Base-by-base conservation (phyloP, 2,329 filamentous ascomycete genomes). In the Colletotrichum cordylinicola region DNA sequence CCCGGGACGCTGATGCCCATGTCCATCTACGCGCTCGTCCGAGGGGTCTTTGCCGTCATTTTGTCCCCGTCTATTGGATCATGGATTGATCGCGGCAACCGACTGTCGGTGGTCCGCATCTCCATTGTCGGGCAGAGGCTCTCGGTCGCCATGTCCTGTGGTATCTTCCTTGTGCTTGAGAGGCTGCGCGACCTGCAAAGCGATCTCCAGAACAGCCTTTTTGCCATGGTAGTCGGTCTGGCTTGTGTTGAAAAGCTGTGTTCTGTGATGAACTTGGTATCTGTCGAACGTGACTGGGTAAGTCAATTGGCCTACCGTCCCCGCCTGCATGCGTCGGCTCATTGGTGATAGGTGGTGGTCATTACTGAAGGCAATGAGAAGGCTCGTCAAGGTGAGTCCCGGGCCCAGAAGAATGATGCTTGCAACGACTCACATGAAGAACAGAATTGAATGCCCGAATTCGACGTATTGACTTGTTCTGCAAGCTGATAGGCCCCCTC, bases 21-120 rank as follows among this genome's bases (percentile, higher is more conserved):
- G 72, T 94, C 93, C 0, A 84, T 93, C n/a, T 95, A 95, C 80
- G 93, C 93, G 0, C 83, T 95, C 8, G 85, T 88, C 7, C 90
- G 94, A 27, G 88, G 90, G 8, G 83, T 87, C 0, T 86, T 91
- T 1, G 92, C 92, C 0, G 89, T 93, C 6, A 33, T 91, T 1
- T 84, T 94, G 8, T 90, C 92, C 0, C 89, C 91, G 15, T 85
- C 85, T 61, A 82, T 95, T 8, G 94, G 94, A 2, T 80, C 81
- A 2, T 87, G 87, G 52, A 90, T 95, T 48, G 94, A 95, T 81
- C 82, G 77, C 1, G 86, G 85, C 7, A 81, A 90, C 72, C 86
- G 91, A 0, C 83, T 93, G 4, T 79, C 79, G 2, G 87, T 90
- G 0, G 86, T 92, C 37, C 84, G 90, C 7, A 76, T 84, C 4